Percentiles rank a stretch among this genome's conserved stretches.
Evolutionary conservation across 192 early-diverging fungal species (phyloP).

Genomic region (Mortierella claussenii): DNA sequence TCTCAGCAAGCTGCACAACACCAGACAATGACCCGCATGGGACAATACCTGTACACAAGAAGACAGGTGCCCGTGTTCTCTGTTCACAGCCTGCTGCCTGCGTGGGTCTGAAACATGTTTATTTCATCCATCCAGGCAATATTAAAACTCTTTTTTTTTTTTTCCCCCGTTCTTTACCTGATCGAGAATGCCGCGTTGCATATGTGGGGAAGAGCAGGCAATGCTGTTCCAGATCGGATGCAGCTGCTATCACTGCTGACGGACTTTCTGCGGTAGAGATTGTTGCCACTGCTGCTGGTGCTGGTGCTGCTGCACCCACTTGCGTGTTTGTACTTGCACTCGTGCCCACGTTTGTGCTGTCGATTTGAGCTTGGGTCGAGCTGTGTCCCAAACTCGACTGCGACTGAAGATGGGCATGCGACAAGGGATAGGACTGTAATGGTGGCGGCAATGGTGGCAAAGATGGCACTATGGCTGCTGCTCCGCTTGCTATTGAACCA

Average conservation of each 20-base stretch:
- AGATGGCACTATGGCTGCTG: not conserved
- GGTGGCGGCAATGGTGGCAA: not conserved
- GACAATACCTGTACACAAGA: too few species aligned
- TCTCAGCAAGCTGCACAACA: too few species aligned
- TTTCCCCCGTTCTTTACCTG: conserved; percentile 28
- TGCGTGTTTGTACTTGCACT: not conserved
- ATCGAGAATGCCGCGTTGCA: conserved; percentile 50
- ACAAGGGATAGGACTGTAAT: not conserved
- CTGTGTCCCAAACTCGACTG: not conserved
- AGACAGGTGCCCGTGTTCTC: too few species aligned
- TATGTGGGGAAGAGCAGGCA: conserved; percentile 63
- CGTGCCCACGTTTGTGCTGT: not conserved
- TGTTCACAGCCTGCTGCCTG: too few species aligned
- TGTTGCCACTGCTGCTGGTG: not conserved
- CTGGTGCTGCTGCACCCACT: not conserved
- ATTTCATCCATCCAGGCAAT: too few species aligned
- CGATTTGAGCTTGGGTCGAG: not conserved
- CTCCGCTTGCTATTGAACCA: too few species aligned
- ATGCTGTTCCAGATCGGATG: conserved; percentile 38
- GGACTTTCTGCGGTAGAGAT: not conserved
- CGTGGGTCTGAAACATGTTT: too few species aligned
- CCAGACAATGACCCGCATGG: too few species aligned
- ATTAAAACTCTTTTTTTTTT: not conserved
- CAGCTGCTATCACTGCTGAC: not conserved
- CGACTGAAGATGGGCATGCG: not conserved